Base-by-base conservation (phyloP, 1,139 yeast species). In the Ogataea hybrid region DNA sequence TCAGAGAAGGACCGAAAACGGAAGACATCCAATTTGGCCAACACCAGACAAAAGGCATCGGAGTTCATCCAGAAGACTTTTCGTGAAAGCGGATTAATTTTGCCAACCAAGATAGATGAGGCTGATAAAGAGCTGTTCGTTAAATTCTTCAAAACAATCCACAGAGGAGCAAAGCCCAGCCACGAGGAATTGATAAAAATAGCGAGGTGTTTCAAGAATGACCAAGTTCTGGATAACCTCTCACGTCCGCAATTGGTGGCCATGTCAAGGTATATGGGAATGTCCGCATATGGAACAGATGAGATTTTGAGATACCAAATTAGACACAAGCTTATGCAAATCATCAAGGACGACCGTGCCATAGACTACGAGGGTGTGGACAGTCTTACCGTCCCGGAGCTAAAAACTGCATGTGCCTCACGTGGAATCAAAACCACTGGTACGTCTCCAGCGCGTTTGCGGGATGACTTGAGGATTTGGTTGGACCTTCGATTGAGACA, bases 281-380 rank as follows among this genome's bases (percentile, higher is more conserved):
- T 76, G 40, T 68, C 77, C 39, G 77, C 80, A 3, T 76, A 74
- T 55, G 81, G 81, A 16, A 74, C 80, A 20, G 81, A 76, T 57
- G 72, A 79, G 25, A 73, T 76, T 52, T 67, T 76, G 51, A 69
- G 81, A 55, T 76, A 76, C 56, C 80, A 75, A 57, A 75, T 76
- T 44, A 70, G 81, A 66, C 78, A 73, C 55, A 69, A 79, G 49
- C 63, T 76, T 47, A 68, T 76, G 57, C 75, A 69, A 46, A 74
- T 75, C 54, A 75, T 75, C 49, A 75, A 73, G 56, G 81, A 76
- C 54, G 81, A 76, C 55, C 72, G 71, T 53, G 79, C 78, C 28
- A 75, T 76, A 46, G 81, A 75, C 55, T 76, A 76, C 53, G 81
- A 76, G 60, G 81, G 81, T 22, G 80, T 76, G 39, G 78, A 73